Evolutionary conservation across 306 rosid species (phyloP), one percentile per base, ranked within the genome.

Genomic region (Acacia crassicarpa): DNA sequence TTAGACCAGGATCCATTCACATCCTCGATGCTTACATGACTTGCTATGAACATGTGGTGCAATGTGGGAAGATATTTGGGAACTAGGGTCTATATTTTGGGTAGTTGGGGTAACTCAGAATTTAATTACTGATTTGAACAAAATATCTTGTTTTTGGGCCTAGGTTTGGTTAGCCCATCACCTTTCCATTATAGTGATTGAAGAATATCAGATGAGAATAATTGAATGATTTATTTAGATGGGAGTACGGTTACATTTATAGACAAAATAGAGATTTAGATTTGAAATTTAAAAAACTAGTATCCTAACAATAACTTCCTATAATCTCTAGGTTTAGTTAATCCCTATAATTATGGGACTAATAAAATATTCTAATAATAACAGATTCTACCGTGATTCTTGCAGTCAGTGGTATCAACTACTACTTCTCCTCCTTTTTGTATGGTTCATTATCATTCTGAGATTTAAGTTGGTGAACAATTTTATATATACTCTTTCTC

Each of bases 11-110:
- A 75, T 67, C 46, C 35, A 44, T 77, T 49, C 44, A 25, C 65
- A 69, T 67, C 80, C 14, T 76, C 53, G 46, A 70, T 69, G 78
- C 33, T 33, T 75, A 66, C 63, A 46, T 83, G 54, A 72, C 20
- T 67, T 66, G 30, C 10, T 12, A 19, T 69, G 53, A 69, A 33
- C 53, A 20, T 67, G 16, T 1, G 23, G 41, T 67, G 49, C 8
- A 20, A 51, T 40, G 41, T 67, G 49, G 44, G 51, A 67, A 20
- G 73, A 20, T 20, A 38, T 67, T 67, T 67, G 15, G 48, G 46
- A 35, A 35, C 22, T 17, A 38, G 30, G 27, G 30, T 20, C 48
- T 40, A 11, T 40, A 40, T 38, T 40, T 67, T 43, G 27, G 49
- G 49, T 5, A 20, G 44, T 20, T 38, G 30, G 30, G 45, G 1